A percentile compares a stretch with the other conserved stretches of the same genome.
phyloP scores from a whole-genome alignment of 2,329 filamentous ascomycete genomes.

The Penicillium sp. region DNA sequence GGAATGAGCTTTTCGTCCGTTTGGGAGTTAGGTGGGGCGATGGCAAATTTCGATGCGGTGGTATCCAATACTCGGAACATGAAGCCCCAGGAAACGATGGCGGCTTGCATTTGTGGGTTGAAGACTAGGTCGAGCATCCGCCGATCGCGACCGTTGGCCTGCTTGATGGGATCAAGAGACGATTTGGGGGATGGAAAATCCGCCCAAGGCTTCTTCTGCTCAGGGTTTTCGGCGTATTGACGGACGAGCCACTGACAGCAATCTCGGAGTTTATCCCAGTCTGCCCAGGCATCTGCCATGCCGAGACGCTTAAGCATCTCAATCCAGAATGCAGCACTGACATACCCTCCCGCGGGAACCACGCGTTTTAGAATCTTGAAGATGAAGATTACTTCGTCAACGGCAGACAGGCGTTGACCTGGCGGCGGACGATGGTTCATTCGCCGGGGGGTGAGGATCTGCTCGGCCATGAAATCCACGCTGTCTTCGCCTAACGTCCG shows the following conservation, averaged over 20 bases:
- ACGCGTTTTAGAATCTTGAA: slow-evolving; percentile 51
- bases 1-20: slow-evolving; percentile 31
- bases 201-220: slow-evolving; percentile 9
- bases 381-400: slow-evolving; percentile 46
- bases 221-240: slow-evolving; percentile 35
- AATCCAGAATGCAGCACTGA: slow-evolving; percentile 52
- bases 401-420: slow-evolving; percentile 30
- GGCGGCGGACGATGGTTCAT: slow-evolving; percentile 25
- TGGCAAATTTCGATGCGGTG: slow-evolving; percentile 18
- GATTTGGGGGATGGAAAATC: slow-evolving; percentile 7
- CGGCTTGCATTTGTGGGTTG: slow-evolving; percentile 43
- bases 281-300: slow-evolving; percentile 48
- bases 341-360: slow-evolving; percentile 45
- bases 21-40: slow-evolving; percentile 15
- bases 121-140: slow-evolving; percentile 45
- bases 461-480: slow-evolving; percentile 45
- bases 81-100: slow-evolving; percentile 54
- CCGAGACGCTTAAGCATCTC: slow-evolving; percentile 62
- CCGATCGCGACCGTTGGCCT: slow-evolving; percentile 14
- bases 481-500: slow-evolving; percentile 47
- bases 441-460: slow-evolving; percentile 34
- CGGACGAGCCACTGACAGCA: slow-evolving; percentile 54
- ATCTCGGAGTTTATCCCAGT: slow-evolving; percentile 53
- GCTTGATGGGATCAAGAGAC: not conserved
- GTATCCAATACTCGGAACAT: slow-evolving; percentile 29